Evolutionary conservation across 2,329 filamentous ascomycete genomes (phyloP).

Genomic region (Colletotrichum acutatum): DNA sequence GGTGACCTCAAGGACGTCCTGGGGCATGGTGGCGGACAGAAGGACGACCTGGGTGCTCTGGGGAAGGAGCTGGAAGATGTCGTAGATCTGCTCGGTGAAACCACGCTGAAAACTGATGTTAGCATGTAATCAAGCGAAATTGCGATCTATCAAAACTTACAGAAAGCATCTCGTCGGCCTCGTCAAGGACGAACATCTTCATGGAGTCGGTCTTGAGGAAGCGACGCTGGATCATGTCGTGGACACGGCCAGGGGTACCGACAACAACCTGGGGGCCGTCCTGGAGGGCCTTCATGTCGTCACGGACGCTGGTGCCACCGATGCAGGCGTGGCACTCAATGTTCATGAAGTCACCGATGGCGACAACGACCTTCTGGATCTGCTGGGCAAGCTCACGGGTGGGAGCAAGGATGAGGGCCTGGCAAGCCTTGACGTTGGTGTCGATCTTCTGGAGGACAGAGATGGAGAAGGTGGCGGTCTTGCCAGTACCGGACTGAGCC

Average conservation of each 20-base stretch:
- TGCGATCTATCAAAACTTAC: slow-evolving; percentile 56
- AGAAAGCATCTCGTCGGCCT: slow-evolving; percentile 99
- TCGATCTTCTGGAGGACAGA: slow-evolving; percentile 99
- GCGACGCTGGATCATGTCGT: slow-evolving; percentile 99
- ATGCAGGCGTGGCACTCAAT: slow-evolving; percentile 99
- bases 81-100: slow-evolving; percentile 99
- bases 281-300: slow-evolving; percentile 97
- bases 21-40: slow-evolving; percentile 97
- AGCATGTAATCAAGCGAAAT: slow-evolving; percentile 44
- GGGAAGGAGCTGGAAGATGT: slow-evolving; percentile 98
- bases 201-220: slow-evolving; percentile 97
- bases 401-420: slow-evolving; percentile 97
- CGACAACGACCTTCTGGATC: slow-evolving; percentile 99
- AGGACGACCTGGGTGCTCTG: slow-evolving; percentile 99
- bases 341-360: slow-evolving; percentile 99
- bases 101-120: slow-evolving; percentile 70
- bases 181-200: slow-evolving; percentile 99
- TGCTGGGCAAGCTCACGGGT: slow-evolving; percentile 99
- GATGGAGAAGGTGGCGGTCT: slow-evolving; percentile 99
- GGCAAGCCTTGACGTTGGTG: slow-evolving; percentile 92
- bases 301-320: slow-evolving; percentile 96
- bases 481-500: slow-evolving; percentile 99
- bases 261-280: slow-evolving; percentile 98
- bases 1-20: slow-evolving; percentile 98
- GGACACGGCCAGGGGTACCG: slow-evolving; percentile 97